A percentile compares a stretch with the other conserved stretches of the same genome.
These are phyloP conservation scores for Novymonas esmeraldas DNA, from an alignment of 208 protist genomes.

Conservation along the genomic window DNA sequence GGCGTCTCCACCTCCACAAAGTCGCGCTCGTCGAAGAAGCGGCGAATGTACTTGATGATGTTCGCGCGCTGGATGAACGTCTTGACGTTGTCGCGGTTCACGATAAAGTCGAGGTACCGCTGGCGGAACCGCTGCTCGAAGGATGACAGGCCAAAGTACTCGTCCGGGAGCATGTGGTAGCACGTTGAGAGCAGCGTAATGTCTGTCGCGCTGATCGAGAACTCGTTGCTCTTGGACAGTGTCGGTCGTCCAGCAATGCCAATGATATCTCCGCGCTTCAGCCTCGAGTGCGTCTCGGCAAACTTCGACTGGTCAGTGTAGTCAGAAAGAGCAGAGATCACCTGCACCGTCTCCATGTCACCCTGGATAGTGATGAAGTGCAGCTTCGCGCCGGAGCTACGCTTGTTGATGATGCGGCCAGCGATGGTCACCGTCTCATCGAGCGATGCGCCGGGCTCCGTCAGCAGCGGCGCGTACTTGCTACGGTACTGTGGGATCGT, in stretches of 20 bases:
- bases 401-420: slow-evolving; percentile 85
- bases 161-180: slow-evolving; percentile 98
- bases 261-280: slow-evolving; percentile 99
- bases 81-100: slow-evolving; percentile 95
- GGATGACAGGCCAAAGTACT: slow-evolving; percentile 93
- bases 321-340: slow-evolving; percentile 77
- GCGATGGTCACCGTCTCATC: slow-evolving; percentile 86
- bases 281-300: slow-evolving; percentile 68
- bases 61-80: slow-evolving; percentile 95
- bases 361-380: slow-evolving; percentile 97
- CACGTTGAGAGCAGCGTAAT: slow-evolving; percentile 96
- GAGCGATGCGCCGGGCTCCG: slow-evolving; percentile 44
- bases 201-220: slow-evolving; percentile 86
- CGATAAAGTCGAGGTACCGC: slow-evolving; percentile 99
- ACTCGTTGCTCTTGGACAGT: slow-evolving; percentile 90
- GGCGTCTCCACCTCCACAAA: slow-evolving; percentile 99
- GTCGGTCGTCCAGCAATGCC: slow-evolving; percentile 94
- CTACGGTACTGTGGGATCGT: slow-evolving; percentile 89
- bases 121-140: slow-evolving; percentile 96
- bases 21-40: slow-evolving; percentile 96
- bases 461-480: slow-evolving; percentile 71
- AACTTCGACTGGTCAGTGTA: slow-evolving; percentile 86
- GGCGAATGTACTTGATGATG: slow-evolving; percentile 98
- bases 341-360: slow-evolving; percentile 95
- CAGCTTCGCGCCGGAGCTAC: slow-evolving; percentile 93